Conservation (phyloP, 1,284 basidiomycete species). For the Golubevia pallescens region DNA sequence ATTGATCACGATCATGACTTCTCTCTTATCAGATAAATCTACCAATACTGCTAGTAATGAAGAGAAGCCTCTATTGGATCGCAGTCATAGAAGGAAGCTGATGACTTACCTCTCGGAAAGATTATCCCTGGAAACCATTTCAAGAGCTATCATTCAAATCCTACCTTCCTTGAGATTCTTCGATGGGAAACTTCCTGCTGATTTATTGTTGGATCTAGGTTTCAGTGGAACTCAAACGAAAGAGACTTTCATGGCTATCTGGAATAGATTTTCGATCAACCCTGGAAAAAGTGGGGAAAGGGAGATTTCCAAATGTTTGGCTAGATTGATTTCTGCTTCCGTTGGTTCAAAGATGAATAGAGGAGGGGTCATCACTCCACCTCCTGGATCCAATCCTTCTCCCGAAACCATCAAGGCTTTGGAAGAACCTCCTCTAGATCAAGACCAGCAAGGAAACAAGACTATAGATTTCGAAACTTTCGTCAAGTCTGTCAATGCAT, state of each 20-base stretch:
- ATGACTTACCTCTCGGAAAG: not conserved
- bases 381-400: not conserved
- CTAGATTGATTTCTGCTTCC: not conserved
- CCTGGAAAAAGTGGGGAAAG: not conserved
- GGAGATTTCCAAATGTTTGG: not conserved
- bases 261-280: not conserved
- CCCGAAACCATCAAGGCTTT: not conserved
- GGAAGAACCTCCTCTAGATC: not conserved
- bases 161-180: not conserved
- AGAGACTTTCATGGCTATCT: not conserved
- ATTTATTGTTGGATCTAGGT: not conserved
- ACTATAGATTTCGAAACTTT: slow-evolving; percentile 41
- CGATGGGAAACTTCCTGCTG: not conserved
- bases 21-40: not conserved
- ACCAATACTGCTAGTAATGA: not conserved
- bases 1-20: not conserved
- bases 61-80: not conserved
- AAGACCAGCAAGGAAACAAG: slow-evolving; percentile 23
- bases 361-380: no score
- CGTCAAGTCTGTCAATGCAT: slow-evolving; percentile 39
- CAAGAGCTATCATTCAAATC: not conserved
- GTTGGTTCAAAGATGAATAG: not conserved
- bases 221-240: not conserved
- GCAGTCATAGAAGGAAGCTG: not conserved
- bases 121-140: not conserved